Evolutionary conservation across 179 eudicot genomes (phyloP).

Genomic region (Beta lomatogona): DNA sequence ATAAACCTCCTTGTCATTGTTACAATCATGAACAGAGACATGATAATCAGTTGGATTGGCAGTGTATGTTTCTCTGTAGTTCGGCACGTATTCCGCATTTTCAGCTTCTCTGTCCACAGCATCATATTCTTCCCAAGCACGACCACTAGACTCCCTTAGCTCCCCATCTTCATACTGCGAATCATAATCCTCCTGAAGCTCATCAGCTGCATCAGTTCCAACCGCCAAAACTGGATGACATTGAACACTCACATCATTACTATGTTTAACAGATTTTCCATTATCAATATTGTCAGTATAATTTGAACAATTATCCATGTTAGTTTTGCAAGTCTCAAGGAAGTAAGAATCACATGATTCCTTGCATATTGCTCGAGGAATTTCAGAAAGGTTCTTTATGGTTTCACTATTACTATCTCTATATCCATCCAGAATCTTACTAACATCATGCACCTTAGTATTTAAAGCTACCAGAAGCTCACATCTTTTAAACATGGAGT

Average conservation of each 20-base stretch:
- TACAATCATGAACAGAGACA: slow-evolving; percentile 16
- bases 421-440: slow-evolving; percentile 5
- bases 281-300: slow-evolving; percentile 6
- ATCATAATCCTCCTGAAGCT: slow-evolving; percentile 34
- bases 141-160: slow-evolving; percentile 37
- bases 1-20: slow-evolving; percentile 9
- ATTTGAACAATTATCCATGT: slow-evolving; percentile 1
- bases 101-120: slow-evolving; percentile 29
- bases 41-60: slow-evolving; percentile 15
- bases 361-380: not conserved
- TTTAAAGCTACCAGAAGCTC: slow-evolving; percentile 19
- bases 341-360: slow-evolving; percentile 2
- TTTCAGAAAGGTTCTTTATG: slow-evolving; percentile 4
- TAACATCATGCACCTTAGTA: slow-evolving; percentile 13
- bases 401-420: not conserved
- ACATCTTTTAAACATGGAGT: slow-evolving; percentile 16
- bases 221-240: slow-evolving; percentile 12
- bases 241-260: slow-evolving; percentile 4
- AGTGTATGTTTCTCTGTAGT: slow-evolving; percentile 15
- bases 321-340: slow-evolving; percentile 13
- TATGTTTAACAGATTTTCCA: slow-evolving; percentile 8
- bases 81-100: slow-evolving; percentile 25
- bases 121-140: slow-evolving; percentile 34
- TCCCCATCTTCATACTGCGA: slow-evolving; percentile 53
- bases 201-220: slow-evolving; percentile 20